Base-by-base conservation (phyloP, 768 basidiomycete species). In the Rubroboletus pulcherrimus region DNA sequence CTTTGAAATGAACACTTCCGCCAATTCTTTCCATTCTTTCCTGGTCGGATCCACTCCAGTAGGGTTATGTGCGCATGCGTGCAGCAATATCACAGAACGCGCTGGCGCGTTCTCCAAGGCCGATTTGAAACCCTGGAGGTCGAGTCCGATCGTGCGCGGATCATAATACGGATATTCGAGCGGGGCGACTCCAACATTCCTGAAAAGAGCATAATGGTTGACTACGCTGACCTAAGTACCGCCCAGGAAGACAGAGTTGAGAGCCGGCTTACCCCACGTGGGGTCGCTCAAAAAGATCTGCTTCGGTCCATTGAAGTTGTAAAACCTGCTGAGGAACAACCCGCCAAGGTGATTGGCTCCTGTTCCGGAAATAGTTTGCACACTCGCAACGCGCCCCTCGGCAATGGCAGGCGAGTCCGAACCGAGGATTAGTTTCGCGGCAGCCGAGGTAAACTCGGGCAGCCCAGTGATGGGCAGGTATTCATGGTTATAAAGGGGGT, bases 41-140 rank as follows among this genome's bases (percentile, higher is more conserved):
- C 70, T 70, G 34, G 92, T 93, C 7, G 94, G 95, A 72, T 98
- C 95, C 30, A 96, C 91, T 3, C 95, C 95, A 2, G 96, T 98
- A 8, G 94, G 95, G 69, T 98, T 98, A 73, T 98, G 95, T 39
- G 94, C 95, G 69, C 94, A 97, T 9, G 88, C 91, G 67, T 98
- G 95, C 40, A 99, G 73, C 59, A 99, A 75, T 73, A 98, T 88
- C 53, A 94, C 87, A 3, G 93, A 95, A 19, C 85, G 82, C 11
- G 79, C 73, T 7, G 89, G 84, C 1, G 92, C 92, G 46, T 68
- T 75, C 64, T 83, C 67, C 61, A 95, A 71, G 11, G 83, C 63
- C 15, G 71, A 71, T 49, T 87, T 71, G 66, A 94, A 82, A 24
- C 89, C 89, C 26, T 74, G 67, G 63, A 85, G 89, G 67, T 95